Percentiles rank a stretch among this genome's conserved stretches.
These are phyloP conservation scores for Cutaneotrichosporon sp. DNA, from an alignment of 1,284 basidiomycete genomes.

Conservation along the genomic window DNA sequence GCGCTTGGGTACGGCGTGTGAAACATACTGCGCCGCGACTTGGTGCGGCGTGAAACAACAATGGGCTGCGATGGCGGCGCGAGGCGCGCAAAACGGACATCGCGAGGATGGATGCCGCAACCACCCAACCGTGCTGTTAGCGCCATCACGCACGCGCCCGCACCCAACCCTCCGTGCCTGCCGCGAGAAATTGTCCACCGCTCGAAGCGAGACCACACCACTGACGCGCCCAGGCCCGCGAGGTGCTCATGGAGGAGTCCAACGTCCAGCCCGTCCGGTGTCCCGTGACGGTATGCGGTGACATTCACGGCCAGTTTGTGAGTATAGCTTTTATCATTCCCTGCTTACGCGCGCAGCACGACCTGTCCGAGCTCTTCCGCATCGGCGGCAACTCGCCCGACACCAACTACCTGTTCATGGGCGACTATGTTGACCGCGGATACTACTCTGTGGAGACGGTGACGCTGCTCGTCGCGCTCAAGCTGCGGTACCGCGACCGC, in stretches of 20 bases:
- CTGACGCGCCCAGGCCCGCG: slow-evolving; percentile 65
- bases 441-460: slow-evolving; percentile 99
- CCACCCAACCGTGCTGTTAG: background rate
- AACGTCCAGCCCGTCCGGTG: slow-evolving; percentile 97
- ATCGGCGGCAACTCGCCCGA: slow-evolving; percentile 99
- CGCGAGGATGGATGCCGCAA: background rate
- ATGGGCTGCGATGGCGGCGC: background rate
- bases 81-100: background rate
- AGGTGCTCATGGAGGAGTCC: slow-evolving; percentile 95
- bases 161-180: background rate
- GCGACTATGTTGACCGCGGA: slow-evolving; percentile 98
- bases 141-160: background rate
- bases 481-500: slow-evolving; percentile 95
- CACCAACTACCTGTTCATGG: slow-evolving; percentile 99
- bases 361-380: slow-evolving; percentile 97
- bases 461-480: slow-evolving; percentile 94
- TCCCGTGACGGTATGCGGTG: slow-evolving; percentile 94
- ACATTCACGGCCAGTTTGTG: slow-evolving; percentile 99
- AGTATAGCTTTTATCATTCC: too few species aligned
- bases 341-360: slow-evolving; percentile 68
- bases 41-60: background rate
- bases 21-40: too few species aligned
- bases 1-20: background rate
- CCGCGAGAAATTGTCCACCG: background rate
- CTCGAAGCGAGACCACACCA: background rate